phyloP scores from a whole-genome alignment of 495 filamentous ascomycete genomes.

The Aspergillus avenaceus region DNA sequence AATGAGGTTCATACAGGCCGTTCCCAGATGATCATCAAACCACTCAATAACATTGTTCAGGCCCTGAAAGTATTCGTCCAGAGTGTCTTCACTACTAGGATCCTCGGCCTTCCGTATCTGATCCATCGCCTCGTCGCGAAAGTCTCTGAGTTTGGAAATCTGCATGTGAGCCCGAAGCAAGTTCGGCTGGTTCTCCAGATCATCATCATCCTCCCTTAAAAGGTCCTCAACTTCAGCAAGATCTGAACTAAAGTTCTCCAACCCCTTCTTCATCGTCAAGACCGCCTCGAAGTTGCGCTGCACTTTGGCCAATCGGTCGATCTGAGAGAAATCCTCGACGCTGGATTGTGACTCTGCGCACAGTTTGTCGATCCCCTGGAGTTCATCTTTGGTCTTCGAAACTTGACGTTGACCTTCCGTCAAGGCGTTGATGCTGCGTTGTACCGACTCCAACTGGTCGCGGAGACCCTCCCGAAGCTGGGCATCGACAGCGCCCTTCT shows the following conservation, averaged over 20 bases:
- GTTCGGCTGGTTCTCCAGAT: conserved; percentile 89
- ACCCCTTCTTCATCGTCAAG: conserved; percentile 82
- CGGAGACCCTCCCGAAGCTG: conserved; percentile 82
- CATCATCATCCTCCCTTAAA: conserved; percentile 75
- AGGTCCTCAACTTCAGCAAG: conserved; percentile 69
- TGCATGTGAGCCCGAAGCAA: conserved; percentile 84
- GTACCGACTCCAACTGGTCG: conserved; percentile 88
- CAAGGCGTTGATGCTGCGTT: conserved; percentile 82
- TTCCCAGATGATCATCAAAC: conserved; percentile 93
- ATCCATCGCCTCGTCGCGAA: conserved; percentile 92
- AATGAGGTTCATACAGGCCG: conserved; percentile 85
- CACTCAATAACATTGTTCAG: conserved; percentile 82
- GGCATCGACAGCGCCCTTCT: conserved; percentile 85
- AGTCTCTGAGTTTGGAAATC: conserved; percentile 85
- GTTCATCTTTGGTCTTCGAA: conserved; percentile 89
- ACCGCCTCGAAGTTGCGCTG: conserved; percentile 93
- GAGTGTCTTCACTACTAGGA: conserved; percentile 65
- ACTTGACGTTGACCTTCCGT: conserved; percentile 84
- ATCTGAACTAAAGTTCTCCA: conserved; percentile 78
- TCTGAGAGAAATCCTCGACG: conserved; percentile 94
- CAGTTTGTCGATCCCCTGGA: conserved; percentile 96
- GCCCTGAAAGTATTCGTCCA: conserved; percentile 84
- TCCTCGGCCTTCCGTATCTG: conserved; percentile 78
- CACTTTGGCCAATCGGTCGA: conserved; percentile 87
- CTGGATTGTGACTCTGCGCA: conserved; percentile 94